phyloP scores from a whole-genome alignment of 805 yeast species.

The Wickerhamiella dianesei region DNA sequence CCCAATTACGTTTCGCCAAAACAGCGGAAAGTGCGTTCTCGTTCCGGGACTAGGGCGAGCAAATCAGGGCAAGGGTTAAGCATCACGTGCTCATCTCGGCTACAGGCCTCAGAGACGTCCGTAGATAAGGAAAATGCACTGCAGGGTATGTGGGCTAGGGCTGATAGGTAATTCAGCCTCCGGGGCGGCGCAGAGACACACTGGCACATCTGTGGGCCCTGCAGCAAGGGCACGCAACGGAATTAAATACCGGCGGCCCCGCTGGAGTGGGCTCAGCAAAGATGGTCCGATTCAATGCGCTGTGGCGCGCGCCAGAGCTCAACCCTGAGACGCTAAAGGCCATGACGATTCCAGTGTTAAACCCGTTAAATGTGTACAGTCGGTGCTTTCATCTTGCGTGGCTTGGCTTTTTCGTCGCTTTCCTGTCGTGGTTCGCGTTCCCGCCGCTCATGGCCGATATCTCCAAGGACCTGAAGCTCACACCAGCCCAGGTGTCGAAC shows the following conservation, averaged over 20 bases:
- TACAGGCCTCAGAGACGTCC: background rate
- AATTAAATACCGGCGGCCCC: too few relatives aligned
- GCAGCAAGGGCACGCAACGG: too few relatives aligned
- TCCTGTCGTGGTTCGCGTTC: conserved; percentile 15
- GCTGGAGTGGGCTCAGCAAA: too few relatives aligned
- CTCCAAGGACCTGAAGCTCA: conserved; percentile 8
- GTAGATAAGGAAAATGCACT: background rate
- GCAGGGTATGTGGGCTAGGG: background rate
- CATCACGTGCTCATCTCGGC: background rate
- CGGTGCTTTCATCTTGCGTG: conserved; percentile 10
- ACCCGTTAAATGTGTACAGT: conserved; percentile 10
- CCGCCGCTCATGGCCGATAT: conserved; percentile 12
- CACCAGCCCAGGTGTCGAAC: conserved; percentile 10
- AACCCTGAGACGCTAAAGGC: conserved; percentile 13
- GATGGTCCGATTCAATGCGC: conserved; percentile 3
- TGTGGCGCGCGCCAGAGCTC: conserved; percentile 10
- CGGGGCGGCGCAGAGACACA: background rate
- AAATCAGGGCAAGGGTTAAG: conserved; percentile 1
- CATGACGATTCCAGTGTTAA: conserved; percentile 8
- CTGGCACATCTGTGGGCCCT: too few relatives aligned
- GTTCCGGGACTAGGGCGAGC: too few relatives aligned
- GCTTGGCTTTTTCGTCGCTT: conserved; percentile 13
- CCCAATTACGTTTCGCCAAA: too few relatives aligned
- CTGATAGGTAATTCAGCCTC: background rate
- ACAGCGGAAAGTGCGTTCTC: too few relatives aligned